Evolutionary conservation across 768 basidiomycete genomes (phyloP).

Genomic region (Piloderma croceum): DNA sequence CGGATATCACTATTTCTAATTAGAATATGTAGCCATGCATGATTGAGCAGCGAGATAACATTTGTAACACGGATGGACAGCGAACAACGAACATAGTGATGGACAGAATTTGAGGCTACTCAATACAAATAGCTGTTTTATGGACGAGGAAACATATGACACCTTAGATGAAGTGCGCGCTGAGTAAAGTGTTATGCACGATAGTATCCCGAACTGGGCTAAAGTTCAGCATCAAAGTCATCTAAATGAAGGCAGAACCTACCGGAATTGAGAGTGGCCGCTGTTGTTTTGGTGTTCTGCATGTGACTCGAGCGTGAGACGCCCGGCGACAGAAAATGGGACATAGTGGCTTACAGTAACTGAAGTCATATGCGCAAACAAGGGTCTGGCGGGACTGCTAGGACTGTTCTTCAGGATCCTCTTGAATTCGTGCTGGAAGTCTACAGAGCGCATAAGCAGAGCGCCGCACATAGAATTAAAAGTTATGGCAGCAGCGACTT

Average conservation of each 20-base stretch:
- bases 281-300: constrained; percentile 61
- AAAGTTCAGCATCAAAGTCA: background rate
- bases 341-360: constrained; percentile 48
- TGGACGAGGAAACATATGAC: too few relatives aligned
- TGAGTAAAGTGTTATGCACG: constrained; percentile 60
- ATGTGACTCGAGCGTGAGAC: constrained; percentile 1
- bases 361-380: constrained; percentile 65
- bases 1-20: too few relatives aligned
- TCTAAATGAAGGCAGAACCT: constrained; percentile 10
- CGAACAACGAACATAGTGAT: too few relatives aligned
- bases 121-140: too few relatives aligned
- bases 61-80: too few relatives aligned
- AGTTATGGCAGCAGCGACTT: constrained; percentile 20
- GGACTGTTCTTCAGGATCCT: constrained; percentile 56
- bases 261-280: constrained; percentile 54
- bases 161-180: constrained; percentile 47
- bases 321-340: background rate
- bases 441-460: constrained; percentile 26
- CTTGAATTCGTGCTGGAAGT: constrained; percentile 65
- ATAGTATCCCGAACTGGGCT: too few relatives aligned
- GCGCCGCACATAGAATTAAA: background rate
- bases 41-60: too few relatives aligned
- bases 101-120: too few relatives aligned
- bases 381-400: constrained; percentile 45
- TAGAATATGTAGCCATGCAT: too few relatives aligned